Evolutionary conservation across 331 rosid species (phyloP).

Genomic region (Malus hybrid): DNA sequence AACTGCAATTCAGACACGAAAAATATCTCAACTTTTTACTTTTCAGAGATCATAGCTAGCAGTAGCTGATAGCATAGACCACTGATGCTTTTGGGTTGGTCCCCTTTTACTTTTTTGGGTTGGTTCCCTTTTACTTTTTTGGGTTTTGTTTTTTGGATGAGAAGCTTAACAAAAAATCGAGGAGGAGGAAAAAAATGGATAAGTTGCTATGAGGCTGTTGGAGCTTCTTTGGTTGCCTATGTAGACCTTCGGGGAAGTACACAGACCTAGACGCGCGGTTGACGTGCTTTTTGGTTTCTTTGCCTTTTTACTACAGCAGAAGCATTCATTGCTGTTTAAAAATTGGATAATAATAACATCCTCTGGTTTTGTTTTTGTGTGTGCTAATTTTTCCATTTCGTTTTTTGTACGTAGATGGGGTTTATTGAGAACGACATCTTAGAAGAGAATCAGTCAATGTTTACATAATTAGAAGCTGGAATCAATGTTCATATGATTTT

Average conservation of each 20-base stretch:
- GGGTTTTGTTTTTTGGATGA: slow-evolving; percentile 23
- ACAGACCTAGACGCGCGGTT: slow-evolving; percentile 22
- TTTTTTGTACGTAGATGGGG: neutral
- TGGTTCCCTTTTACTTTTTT: neutral
- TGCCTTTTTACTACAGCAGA: slow-evolving; percentile 9
- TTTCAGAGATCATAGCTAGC: slow-evolving; percentile 21
- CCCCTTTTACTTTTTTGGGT: neutral
- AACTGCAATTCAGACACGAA: slow-evolving; percentile 11
- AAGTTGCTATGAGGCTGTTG: slow-evolving; percentile 1
- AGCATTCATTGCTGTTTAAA: neutral
- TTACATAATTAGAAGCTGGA: neutral
- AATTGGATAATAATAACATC: neutral
- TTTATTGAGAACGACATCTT: neutral
- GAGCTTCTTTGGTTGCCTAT: slow-evolving; percentile 39
- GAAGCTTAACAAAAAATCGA: slow-evolving; percentile 1
- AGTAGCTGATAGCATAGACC: neutral
- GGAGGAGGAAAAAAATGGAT: neutral
- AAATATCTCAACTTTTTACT: slow-evolving; percentile 18
- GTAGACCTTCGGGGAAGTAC: slow-evolving; percentile 29
- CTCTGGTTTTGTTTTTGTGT: neutral
- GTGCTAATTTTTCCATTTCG: neutral
- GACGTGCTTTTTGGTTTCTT: slow-evolving; percentile 32
- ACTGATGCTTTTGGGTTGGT: slow-evolving; percentile 12
- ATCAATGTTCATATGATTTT: neutral
- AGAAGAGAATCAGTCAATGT: neutral